phyloP scores from a whole-genome alignment of 345 rosid species.

The Camelina neglecta region DNA sequence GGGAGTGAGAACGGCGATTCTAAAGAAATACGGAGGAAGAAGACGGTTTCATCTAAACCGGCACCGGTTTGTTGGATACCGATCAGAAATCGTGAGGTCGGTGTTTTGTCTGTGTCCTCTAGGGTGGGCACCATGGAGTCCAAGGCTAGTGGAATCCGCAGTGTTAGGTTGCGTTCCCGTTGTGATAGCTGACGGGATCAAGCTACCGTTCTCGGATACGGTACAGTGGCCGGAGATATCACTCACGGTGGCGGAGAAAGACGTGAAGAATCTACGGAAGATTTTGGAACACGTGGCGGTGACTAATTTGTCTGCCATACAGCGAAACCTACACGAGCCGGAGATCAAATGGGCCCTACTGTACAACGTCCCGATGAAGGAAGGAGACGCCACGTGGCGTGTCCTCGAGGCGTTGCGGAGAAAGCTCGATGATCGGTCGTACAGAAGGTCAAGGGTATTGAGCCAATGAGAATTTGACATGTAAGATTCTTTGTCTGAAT shows the following conservation, averaged over 20 bases:
- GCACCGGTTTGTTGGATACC: constrained; percentile 80
- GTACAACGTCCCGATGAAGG: constrained; percentile 53
- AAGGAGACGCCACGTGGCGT: constrained; percentile 94
- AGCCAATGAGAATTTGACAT: constrained; percentile 44
- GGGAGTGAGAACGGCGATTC: constrained; percentile 85
- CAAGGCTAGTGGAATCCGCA: constrained; percentile 85
- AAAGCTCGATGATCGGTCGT: constrained; percentile 58
- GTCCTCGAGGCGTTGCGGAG: constrained; percentile 56
- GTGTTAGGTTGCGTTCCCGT: constrained; percentile 94
- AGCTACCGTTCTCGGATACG: constrained; percentile 66
- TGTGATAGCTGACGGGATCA: constrained; percentile 83
- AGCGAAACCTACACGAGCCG: constrained; percentile 71
- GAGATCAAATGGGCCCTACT: constrained; percentile 65
- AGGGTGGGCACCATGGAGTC: constrained; percentile 99
- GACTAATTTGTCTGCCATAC: constrained; percentile 69
- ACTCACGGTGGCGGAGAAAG: constrained; percentile 79
- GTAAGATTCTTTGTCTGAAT: constrained; percentile 27
- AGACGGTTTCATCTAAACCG: constrained; percentile 77
- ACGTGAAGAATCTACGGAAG: constrained; percentile 61
- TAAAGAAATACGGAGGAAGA: constrained; percentile 69
- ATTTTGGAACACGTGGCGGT: constrained; percentile 79
- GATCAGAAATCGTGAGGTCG: constrained; percentile 76
- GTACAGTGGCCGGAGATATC: constrained; percentile 85
- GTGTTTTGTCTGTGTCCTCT: constrained; percentile 89
- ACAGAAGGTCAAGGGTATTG: constrained; percentile 50